Evolutionary conservation across 495 filamentous ascomycete genomes (phyloP), one percentile per base, ranked within the genome.

Genomic region (Tuber borchii): DNA sequence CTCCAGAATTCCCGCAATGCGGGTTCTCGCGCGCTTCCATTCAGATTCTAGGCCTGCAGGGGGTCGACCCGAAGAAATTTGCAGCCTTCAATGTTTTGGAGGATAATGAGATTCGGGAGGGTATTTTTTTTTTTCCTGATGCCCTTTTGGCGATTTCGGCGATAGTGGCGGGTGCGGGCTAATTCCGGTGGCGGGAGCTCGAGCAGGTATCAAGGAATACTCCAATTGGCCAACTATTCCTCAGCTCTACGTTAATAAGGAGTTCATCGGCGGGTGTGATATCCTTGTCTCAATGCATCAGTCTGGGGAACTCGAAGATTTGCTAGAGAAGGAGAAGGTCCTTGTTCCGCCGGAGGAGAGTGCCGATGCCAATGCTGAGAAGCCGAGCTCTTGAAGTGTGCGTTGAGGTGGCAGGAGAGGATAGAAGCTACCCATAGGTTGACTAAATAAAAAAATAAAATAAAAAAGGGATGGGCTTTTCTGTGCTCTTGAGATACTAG

Each of bases 221-320:
- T 97, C 93, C 7, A 95, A 97, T 82, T 99, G 95, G 95, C 95
- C 95, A 14, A 99, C 95, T 37, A 98, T 99, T 83, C 95, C 95
- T 1, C 95, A 98, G 84, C 87, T 99, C 44, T 99, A 98, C 85
- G 87, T 99, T 71, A 88, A 95, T 72, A 95, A 95, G 84, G 93
- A 98, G 83, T 99, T 99, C 82, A 88, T 99, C 75, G 96, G 95
- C 74, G 95, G 95, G 2, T 98, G 95, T 83, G 96, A 99, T 85
- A 99, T 99, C 74, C 83, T 99, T 81, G 91, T 98, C 85, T 91
- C 91, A 12, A 98, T 98, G 95, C 95, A 98, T 86, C 93, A 97
- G 85, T 96, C 92, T 83, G 95, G 95, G 42, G 93, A 95, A 79
- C 87, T 99, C 77, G 92, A 94, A 2, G 96, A 95, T 85, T 79